Base-by-base conservation (phyloP, 805 yeast genomes). In the Helenozyma baotianmanensis region DNA sequence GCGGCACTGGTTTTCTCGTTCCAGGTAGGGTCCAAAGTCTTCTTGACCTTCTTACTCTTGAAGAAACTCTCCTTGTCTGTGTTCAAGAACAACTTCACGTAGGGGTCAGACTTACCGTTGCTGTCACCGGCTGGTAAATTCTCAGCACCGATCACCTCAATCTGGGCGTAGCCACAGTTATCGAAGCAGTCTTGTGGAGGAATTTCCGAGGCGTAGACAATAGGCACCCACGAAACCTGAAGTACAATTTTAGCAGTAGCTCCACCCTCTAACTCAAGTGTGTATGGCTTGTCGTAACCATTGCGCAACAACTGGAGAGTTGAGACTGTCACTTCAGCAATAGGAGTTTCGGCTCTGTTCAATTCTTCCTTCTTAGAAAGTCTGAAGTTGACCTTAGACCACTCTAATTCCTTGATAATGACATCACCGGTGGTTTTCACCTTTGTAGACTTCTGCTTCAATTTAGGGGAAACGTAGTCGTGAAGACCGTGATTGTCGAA, bases 81-180 rank as follows among this genome's bases (percentile, higher is more conserved):
- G 59, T 89, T 79, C 48, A 86, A 53, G 50, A 70, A 78, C 42
- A 87, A 71, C 49, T 78, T 74, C 39, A 78, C 70, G 56, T 79
- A 90, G 35, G 99, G 99, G 61, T 92, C 99, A 3, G 96, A 86
- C 55, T 83, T 82, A 31, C 97, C 97, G 47, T 81, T 82, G 19
- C 84, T 68, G 60, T 92, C 99, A n/a, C 89, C 94, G 10, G 96
- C 72, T 24, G 82, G 76, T 38, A 92, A 69, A 32, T 75, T 74
- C 11, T 70, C 70, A 3, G 92, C 97, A 30, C 69, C 66, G 27
- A 79, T 44, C 4, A 85, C 68, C 19, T 72, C 76, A 22, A 88
- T 69, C 14, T 68, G 69, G 45, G 90, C 58, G 18, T 63, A 64
- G 55, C 98, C 98, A 37, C 78, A 70, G 56, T 87, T 82, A 30